Evolutionary conservation across 345 rosid species (phyloP).

Genomic region (Syzygium aromaticum): DNA sequence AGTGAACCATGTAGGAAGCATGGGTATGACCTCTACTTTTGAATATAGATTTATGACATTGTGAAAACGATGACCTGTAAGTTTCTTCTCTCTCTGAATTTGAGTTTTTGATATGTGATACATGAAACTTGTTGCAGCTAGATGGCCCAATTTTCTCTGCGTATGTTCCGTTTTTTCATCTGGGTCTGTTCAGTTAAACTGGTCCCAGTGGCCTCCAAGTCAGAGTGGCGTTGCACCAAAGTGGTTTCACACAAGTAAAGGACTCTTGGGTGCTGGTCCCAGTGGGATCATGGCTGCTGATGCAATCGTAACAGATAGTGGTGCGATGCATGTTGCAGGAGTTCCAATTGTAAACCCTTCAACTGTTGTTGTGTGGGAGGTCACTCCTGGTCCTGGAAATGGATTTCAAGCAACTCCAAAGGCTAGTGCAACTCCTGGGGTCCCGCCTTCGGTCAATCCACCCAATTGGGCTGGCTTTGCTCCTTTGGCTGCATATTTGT

Average conservation of each 20-base stretch:
- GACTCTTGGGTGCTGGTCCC: slow-evolving; percentile 98
- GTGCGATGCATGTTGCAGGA: slow-evolving; percentile 98
- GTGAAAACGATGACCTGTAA: not conserved
- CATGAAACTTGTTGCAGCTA: slow-evolving; percentile 49
- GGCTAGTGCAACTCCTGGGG: slow-evolving; percentile 47
- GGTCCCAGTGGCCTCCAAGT: slow-evolving; percentile 96
- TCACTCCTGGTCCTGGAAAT: slow-evolving; percentile 93
- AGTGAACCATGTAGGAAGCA: not conserved
- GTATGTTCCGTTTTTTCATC: slow-evolving; percentile 97
- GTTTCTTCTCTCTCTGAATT: not conserved
- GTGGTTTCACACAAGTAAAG: slow-evolving; percentile 98
- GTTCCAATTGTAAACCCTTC: slow-evolving; percentile 99
- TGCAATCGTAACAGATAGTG: slow-evolving; percentile 93
- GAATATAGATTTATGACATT: not conserved
- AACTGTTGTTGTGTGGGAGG: slow-evolving; percentile 99
- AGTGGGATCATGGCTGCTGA: slow-evolving; percentile 99
- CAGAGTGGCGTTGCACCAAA: slow-evolving; percentile 52
- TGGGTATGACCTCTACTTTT: not conserved
- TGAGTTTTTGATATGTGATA: not conserved
- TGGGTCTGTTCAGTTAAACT: slow-evolving; percentile 95
- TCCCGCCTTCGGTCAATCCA: slow-evolving; percentile 81
- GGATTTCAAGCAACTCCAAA: slow-evolving; percentile 78
- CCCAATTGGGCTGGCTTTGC: slow-evolving; percentile 98
- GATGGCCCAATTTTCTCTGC: slow-evolving; percentile 99
- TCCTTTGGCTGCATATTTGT: slow-evolving; percentile 89